Percentiles rank a stretch among this genome's conserved stretches.
These are phyloP conservation scores for Geosmithia morbida DNA, from an alignment of 2,329 filamentous ascomycete genomes.

Conservation along the genomic window DNA sequence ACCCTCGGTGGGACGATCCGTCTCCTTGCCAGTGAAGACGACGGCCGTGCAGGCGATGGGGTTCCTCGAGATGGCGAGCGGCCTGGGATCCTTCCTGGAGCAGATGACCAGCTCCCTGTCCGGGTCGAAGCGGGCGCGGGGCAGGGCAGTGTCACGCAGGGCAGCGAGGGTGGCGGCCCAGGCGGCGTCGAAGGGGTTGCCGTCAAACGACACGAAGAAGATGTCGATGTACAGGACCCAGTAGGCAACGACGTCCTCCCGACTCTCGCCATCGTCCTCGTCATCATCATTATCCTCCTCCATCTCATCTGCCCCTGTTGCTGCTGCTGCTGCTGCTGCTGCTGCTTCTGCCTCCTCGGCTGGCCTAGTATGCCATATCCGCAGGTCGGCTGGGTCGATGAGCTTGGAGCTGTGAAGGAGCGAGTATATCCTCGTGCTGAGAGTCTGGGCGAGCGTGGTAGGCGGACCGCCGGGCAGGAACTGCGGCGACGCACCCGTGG, in stretches of 20 bases:
- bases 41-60: constrained; percentile 67
- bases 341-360: constrained; percentile 26
- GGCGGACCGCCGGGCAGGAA: constrained; percentile 78
- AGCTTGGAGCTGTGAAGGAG: constrained; percentile 60
- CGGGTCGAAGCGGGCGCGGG: constrained; percentile 67
- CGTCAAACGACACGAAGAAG: constrained; percentile 86
- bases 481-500: constrained; percentile 76
- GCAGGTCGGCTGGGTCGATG: constrained; percentile 51
- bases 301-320: constrained; percentile 27
- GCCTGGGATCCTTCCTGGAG: constrained; percentile 37
- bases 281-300: constrained; percentile 16
- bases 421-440: constrained; percentile 67
- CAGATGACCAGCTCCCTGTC: constrained; percentile 73
- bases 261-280: constrained; percentile 11
- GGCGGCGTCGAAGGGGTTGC: constrained; percentile 80
- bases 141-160: constrained; percentile 61
- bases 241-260: constrained; percentile 58
- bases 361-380: constrained; percentile 52
- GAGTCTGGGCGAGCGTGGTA: constrained; percentile 63
- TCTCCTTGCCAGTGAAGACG: constrained; percentile 57
- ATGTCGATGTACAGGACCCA: constrained; percentile 94
- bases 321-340: too few relatives aligned
- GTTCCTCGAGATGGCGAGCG: constrained; percentile 46
- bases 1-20: constrained; percentile 25
- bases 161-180: constrained; percentile 79